Evolutionary conservation across 176 grass and related monocot species (phyloP), one percentile per base, ranked within the genome.

Genomic region (Bolboschoenus planiculmis): DNA sequence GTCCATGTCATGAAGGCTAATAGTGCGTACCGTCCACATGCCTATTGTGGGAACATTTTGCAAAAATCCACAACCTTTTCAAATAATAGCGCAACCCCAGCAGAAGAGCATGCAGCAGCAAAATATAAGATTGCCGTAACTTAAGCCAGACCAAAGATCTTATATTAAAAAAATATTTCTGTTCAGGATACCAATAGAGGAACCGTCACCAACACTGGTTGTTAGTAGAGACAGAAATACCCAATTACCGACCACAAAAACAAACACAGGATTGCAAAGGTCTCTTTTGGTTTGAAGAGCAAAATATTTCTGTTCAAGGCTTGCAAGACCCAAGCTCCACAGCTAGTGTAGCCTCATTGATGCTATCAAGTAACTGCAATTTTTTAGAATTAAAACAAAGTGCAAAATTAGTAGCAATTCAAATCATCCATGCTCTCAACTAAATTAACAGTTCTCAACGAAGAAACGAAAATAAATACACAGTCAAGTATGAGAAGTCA

Each of bases 191-290:
- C 4, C 0, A 34, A 47, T 40, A 27, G 7, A 56, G 7, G 80
- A 64, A 46, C 5, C n/a, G 10, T 48, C 33, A 58, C 58, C 14
- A 54, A 5, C 10, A 83, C 16, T 42, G 35, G 23, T 78, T 26
- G 20, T 83, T 14, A 88, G 10, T n/a, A 56, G 31, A 31, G 18
- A 75, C 5, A n/a, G 18, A 46, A 61, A 74, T 88, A 93, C 91
- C 91, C 91, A 93, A 64, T 93, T 88, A 58, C 91, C 91, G 0
- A 93, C 88, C 35, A 93, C 91, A 70, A 93, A 93, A 61, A 93
- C 91, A 86, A 93, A 83, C 80, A 90, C 86, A 56, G 88, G 91
- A 73, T 86, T 93, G 74, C 81, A 88, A 84, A 93, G 88, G 85
- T 93, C 91, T 82, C 84, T 88, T 64, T 93, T 93, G 68, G 78